phyloP scores from a whole-genome alignment of 225 moss, liverwort and hornwort genomes.

The Pseudoscleropodium purum region DNA sequence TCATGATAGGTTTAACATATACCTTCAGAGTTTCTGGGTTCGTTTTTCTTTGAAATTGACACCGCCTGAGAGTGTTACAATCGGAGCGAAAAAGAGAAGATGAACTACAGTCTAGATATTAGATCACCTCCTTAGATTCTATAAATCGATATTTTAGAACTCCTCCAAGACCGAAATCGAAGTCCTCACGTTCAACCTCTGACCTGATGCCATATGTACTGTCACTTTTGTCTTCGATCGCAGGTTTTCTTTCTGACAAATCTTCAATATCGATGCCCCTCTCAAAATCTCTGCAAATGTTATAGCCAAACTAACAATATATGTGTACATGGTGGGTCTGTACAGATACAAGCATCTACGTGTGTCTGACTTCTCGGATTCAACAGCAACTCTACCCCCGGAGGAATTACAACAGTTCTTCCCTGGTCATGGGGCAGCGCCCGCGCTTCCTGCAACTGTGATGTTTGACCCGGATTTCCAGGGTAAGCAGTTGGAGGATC shows the following conservation, averaged over 20 bases:
- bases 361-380: constrained; percentile 82
- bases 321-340: not conserved
- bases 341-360: constrained; percentile 68
- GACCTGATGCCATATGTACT: not conserved
- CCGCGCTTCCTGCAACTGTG: constrained; percentile 9
- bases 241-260: not conserved
- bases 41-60: not conserved
- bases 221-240: not conserved
- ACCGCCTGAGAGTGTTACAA: not conserved
- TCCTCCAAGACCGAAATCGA: not conserved
- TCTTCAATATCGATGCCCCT: not conserved
- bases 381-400: constrained; percentile 44
- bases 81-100: not conserved
- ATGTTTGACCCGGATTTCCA: constrained; percentile 14
- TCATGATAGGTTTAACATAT: not conserved
- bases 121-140: not conserved
- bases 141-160: not conserved
- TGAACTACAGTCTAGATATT: not conserved
- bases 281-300: not conserved
- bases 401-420: constrained; percentile 61
- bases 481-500: constrained; percentile 24
- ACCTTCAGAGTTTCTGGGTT: not conserved
- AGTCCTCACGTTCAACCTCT: not conserved
- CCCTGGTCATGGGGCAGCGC: constrained; percentile 1
- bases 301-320: not conserved